These are phyloP conservation scores for Phyllosticta citribraziliensis DNA, from an alignment of 2,329 filamentous ascomycete species.

Conservation along the genomic window DNA sequence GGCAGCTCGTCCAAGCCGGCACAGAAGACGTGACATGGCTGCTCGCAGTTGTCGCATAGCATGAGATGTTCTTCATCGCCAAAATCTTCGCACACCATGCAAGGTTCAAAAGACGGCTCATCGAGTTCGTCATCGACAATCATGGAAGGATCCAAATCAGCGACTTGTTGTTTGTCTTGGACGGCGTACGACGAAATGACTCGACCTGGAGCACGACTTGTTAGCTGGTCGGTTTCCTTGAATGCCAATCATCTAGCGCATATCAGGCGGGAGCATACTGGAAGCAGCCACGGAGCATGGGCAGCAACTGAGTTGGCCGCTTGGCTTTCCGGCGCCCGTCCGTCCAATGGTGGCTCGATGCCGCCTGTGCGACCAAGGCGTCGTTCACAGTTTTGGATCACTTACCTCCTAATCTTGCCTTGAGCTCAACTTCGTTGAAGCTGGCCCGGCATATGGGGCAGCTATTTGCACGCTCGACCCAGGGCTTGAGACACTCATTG, in stretches of 20 bases:
- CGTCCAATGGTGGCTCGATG: conserved; percentile 3
- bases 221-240: background rate
- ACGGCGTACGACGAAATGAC: conserved; percentile 54
- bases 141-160: conserved; percentile 76
- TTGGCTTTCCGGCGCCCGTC: conserved; percentile 3
- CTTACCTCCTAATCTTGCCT: conserved; percentile 69
- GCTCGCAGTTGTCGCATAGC: conserved; percentile 85
- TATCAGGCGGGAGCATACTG: conserved; percentile 6
- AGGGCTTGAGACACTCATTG: conserved; percentile 83
- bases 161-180: conserved; percentile 78
- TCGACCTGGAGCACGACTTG: conserved; percentile 34
- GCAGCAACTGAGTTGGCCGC: conserved; percentile 1
- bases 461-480: conserved; percentile 94
- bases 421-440: conserved; percentile 85
- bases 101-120: conserved; percentile 48
- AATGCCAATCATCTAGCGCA: background rate
- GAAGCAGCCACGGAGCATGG: conserved; percentile 9
- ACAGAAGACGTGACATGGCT: conserved; percentile 85
- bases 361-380: background rate
- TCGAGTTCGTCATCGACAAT: conserved; percentile 60
- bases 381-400: conserved; percentile 13
- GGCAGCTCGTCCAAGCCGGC: conserved; percentile 72
- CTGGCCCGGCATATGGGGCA: conserved; percentile 91
- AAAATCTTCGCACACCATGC: conserved; percentile 71
- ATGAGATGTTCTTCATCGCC: conserved; percentile 79